Percentiles rank a stretch among this genome's conserved stretches.
Evolutionary conservation across 2,329 filamentous ascomycete species (phyloP).

Genomic region (Fusarium goolgardi): DNA sequence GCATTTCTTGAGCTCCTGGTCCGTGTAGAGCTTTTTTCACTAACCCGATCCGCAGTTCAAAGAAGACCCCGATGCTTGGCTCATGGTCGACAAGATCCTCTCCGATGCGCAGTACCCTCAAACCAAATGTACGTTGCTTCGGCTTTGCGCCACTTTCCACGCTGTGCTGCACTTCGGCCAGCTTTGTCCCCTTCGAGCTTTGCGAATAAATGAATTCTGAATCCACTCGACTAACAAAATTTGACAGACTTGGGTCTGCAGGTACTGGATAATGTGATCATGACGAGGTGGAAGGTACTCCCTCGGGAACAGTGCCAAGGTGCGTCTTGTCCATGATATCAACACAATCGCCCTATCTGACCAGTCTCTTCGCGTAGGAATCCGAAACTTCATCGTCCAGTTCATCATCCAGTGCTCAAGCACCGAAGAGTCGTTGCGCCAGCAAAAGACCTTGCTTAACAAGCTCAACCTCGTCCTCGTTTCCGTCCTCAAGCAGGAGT

Average conservation of each 20-base stretch:
- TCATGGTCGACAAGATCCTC: constrained; percentile 96
- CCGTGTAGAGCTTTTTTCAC: constrained; percentile 8
- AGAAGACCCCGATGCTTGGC: constrained; percentile 97
- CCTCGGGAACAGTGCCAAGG: constrained; percentile 96
- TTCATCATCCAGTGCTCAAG: constrained; percentile 96
- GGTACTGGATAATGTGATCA: constrained; percentile 97
- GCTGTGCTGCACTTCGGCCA: constrained; percentile 1
- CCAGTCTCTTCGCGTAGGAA: constrained; percentile 67
- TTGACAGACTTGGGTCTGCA: constrained; percentile 86
- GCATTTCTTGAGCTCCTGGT: constrained; percentile 19
- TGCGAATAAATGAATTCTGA: constrained; percentile 7
- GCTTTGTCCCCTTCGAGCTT: not conserved
- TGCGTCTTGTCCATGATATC: constrained; percentile 48
- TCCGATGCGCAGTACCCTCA: constrained; percentile 92
- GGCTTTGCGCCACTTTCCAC: constrained; percentile 30
- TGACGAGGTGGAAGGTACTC: constrained; percentile 98
- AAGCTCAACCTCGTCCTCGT: constrained; percentile 98
- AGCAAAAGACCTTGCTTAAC: constrained; percentile 91
- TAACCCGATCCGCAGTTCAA: constrained; percentile 77
- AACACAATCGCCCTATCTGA: constrained; percentile 23
- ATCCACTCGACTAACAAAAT: constrained; percentile 44
- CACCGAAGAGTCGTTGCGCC: constrained; percentile 86
- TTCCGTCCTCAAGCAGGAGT: constrained; percentile 98
- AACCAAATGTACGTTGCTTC: constrained; percentile 83
- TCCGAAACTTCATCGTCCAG: constrained; percentile 98